A percentile compares a stretch with the other conserved stretches of the same genome.
Conservation (phyloP, 306 rosid species). For the Begonia masoniana region DNA sequence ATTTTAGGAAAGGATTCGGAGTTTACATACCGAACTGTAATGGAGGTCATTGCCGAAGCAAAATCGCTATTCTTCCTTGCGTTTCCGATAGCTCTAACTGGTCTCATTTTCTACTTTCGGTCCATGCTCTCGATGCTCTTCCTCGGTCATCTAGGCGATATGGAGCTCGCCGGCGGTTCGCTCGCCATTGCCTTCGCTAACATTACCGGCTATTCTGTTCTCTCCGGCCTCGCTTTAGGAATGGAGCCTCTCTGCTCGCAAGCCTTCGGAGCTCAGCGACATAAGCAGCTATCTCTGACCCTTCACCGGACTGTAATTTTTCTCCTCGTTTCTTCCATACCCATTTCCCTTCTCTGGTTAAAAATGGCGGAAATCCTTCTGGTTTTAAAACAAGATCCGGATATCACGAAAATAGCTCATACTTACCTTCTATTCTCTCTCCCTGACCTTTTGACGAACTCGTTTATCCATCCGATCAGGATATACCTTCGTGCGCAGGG, state of each 20-base stretch:
- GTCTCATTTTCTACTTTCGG: slow-evolving; percentile 70
- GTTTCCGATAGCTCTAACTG: slow-evolving; percentile 51
- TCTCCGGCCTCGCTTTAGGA: slow-evolving; percentile 68
- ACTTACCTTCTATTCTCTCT: slow-evolving; percentile 44
- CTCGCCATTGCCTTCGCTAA: slow-evolving; percentile 85
- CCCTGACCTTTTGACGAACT: slow-evolving; percentile 75
- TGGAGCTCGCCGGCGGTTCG: slow-evolving; percentile 60
- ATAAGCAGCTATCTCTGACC: slow-evolving; percentile 56
- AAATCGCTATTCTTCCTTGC: slow-evolving; percentile 44
- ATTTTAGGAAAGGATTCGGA: not conserved
- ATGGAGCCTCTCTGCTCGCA: slow-evolving; percentile 95
- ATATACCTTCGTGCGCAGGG: slow-evolving; percentile 87
- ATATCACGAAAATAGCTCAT: slow-evolving; percentile 38
- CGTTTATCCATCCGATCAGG: slow-evolving; percentile 68
- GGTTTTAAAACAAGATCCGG: slow-evolving; percentile 28
- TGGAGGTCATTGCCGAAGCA: slow-evolving; percentile 22
- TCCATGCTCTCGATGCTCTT: slow-evolving; percentile 75
- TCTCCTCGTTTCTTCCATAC: slow-evolving; percentile 43
- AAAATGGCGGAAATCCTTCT: slow-evolving; percentile 41
- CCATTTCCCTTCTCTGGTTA: slow-evolving; percentile 68
- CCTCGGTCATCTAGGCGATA: slow-evolving; percentile 61
- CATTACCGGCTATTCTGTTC: slow-evolving; percentile 77
- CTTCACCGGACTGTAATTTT: slow-evolving; percentile 69
- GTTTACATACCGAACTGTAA: not conserved
- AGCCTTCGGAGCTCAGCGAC: slow-evolving; percentile 83